Evolutionary conservation across 192 early-diverging fungal species (phyloP).

Genomic region (Backusella luteola): DNA sequence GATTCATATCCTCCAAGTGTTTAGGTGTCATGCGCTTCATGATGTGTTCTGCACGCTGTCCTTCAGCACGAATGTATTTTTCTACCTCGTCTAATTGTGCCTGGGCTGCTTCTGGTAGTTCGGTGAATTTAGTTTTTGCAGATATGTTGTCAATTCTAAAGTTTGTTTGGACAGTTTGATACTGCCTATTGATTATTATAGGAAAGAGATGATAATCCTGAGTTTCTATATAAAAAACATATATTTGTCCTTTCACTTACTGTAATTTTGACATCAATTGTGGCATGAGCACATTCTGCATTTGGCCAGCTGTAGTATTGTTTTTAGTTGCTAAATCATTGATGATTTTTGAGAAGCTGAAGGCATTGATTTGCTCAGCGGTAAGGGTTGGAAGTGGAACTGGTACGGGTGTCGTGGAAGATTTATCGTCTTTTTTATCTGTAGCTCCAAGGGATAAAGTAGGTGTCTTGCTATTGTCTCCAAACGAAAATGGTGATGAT

Average conservation of each 20-base stretch:
- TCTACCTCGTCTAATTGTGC: conserved; percentile 30
- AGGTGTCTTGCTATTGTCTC: background rate
- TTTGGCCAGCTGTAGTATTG: background rate
- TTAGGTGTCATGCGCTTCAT: conserved; percentile 20
- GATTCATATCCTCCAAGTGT: conserved; percentile 16
- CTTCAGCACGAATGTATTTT: conserved; percentile 26
- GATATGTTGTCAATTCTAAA: conserved; percentile 32
- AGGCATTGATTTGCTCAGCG: background rate
- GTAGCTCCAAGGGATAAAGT: background rate
- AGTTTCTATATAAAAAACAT: background rate
- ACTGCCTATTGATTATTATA: conserved; percentile 7
- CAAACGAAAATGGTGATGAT: conserved; percentile 1
- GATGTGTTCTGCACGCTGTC: conserved; percentile 28
- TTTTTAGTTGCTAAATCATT: conserved; percentile 5
- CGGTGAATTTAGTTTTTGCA: conserved; percentile 20
- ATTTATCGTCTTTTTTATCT: background rate
- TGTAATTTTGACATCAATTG: background rate
- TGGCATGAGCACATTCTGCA: background rate
- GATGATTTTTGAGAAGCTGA: conserved; percentile 14
- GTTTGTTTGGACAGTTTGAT: conserved; percentile 18
- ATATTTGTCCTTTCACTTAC: background rate
- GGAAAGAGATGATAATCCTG: background rate
- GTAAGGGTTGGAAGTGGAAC: conserved; percentile 7
- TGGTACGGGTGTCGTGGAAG: background rate
- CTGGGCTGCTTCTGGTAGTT: conserved; percentile 30